These are phyloP conservation scores for Symbiodinium natans DNA, from an alignment of 73 alveolate species.

Conservation along the genomic window DNA sequence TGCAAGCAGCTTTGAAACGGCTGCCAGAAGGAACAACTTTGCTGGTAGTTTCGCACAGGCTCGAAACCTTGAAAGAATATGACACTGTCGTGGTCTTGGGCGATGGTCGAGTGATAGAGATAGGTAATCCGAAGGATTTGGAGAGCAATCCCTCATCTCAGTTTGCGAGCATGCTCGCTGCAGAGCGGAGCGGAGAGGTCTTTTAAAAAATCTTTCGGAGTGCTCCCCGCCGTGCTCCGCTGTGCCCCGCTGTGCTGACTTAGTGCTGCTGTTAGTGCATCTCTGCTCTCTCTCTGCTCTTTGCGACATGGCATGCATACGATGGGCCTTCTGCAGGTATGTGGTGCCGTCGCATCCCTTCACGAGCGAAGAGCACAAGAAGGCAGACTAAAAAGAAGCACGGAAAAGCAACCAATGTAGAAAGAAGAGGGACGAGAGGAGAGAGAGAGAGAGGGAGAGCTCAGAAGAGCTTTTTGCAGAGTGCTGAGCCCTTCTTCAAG, in stretches of 20 bases:
- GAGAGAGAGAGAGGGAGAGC: too few species aligned
- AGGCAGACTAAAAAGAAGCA: slow-evolving; percentile 8
- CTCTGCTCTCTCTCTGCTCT: neutral
- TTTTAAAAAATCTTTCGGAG: neutral
- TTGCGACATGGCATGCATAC: neutral
- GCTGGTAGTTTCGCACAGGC: slow-evolving; percentile 95
- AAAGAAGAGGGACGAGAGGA: neutral
- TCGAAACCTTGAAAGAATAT: slow-evolving; percentile 95
- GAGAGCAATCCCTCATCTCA: slow-evolving; percentile 23
- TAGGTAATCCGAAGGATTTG: slow-evolving; percentile 94
- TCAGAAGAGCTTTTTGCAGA: too few species aligned
- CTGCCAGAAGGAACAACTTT: slow-evolving; percentile 91
- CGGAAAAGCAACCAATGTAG: too few species aligned
- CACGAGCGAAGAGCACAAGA: slow-evolving; percentile 14
- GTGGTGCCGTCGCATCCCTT: slow-evolving; percentile 67
- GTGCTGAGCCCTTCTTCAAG: too few species aligned
- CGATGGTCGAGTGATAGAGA: slow-evolving; percentile 95
- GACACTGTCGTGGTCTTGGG: slow-evolving; percentile 95
- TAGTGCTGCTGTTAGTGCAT: neutral
- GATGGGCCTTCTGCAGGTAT: neutral
- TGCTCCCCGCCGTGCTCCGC: too few species aligned
- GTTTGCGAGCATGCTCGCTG: slow-evolving; percentile 75
- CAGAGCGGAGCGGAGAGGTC: slow-evolving; percentile 85
- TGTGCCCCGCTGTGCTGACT: too few species aligned
- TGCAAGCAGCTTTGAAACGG: slow-evolving; percentile 18